phyloP scores from a whole-genome alignment of 2,329 filamentous ascomycete species.

The Chalaropsis thielavioides region DNA sequence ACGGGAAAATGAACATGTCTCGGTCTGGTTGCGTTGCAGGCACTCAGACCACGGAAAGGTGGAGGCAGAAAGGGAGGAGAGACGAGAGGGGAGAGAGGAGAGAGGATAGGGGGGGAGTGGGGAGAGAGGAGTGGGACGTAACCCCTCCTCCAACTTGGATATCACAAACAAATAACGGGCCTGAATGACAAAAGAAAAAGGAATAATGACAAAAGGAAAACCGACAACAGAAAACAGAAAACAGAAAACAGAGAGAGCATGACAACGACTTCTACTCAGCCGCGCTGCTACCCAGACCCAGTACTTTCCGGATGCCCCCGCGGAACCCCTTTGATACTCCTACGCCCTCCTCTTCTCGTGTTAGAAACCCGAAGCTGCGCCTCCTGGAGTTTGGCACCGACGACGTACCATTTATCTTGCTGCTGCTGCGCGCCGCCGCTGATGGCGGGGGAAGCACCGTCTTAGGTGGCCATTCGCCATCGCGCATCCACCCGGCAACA shows the following conservation, averaged over 20 bases:
- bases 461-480: conserved; percentile 81
- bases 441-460: conserved; percentile 34
- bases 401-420: conserved; percentile 24
- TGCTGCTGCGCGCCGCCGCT: conserved; percentile 25
- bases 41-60: not conserved
- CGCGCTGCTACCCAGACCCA: conserved; percentile 13
- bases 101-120: not conserved
- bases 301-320: conserved; percentile 32
- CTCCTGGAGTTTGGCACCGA: conserved; percentile 25
- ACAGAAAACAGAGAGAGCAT: not conserved
- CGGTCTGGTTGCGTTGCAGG: not conserved
- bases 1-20: not conserved
- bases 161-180: not conserved
- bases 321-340: conserved; percentile 24
- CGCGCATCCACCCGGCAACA: conserved; percentile 81
- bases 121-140: not conserved
- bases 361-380: conserved; percentile 35
- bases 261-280: not conserved
- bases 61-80: not conserved
- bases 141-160: not conserved
- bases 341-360: conserved; percentile 26
- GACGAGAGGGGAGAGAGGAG: not conserved
- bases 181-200: not conserved
- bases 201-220: not conserved
- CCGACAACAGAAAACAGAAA: not conserved